A percentile compares a stretch with the other conserved stretches of the same genome.
phyloP scores from a whole-genome alignment of 2,329 filamentous ascomycete genomes.

The Ophiocordyceps sinensis region DNA sequence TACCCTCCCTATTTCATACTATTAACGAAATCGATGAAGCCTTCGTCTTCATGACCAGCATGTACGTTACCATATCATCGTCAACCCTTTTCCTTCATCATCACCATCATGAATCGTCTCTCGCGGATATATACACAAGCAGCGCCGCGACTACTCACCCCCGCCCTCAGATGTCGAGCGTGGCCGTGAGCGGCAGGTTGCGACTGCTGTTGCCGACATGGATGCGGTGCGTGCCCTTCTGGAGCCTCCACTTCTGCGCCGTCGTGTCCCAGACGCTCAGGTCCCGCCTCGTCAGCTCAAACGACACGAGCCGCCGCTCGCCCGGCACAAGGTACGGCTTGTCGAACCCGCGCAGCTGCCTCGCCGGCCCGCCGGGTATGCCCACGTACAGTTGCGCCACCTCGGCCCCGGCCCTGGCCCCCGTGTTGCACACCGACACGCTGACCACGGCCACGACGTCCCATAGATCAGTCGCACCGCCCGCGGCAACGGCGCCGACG shows the following conservation, averaged over 20 bases:
- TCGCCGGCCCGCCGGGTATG: conserved; percentile 31
- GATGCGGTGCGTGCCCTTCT: conserved; percentile 26
- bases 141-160: too few relatives aligned
- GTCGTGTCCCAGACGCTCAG: conserved; percentile 51
- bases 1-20: too few relatives aligned
- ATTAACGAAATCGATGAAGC: too few relatives aligned
- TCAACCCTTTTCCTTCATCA: too few relatives aligned
- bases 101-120: too few relatives aligned
- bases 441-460: conserved; percentile 25
- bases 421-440: conserved; percentile 27
- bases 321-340: conserved; percentile 38
- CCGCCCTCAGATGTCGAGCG: conserved; percentile 9
- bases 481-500: conserved; percentile 22
- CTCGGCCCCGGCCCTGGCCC: conserved; percentile 26
- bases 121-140: too few relatives aligned
- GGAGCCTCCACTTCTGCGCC: conserved; percentile 45
- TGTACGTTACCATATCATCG: too few relatives aligned
- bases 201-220: conserved; percentile 34
- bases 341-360: conserved; percentile 52
- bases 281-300: conserved; percentile 46
- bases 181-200: conserved; percentile 24
- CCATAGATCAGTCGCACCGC: conserved; percentile 33
- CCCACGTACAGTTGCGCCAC: conserved; percentile 34
- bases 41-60: too few relatives aligned
- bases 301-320: conserved; percentile 26